phyloP scores from a whole-genome alignment of 441 rosid genomes.

The Manihot esculenta region DNA sequence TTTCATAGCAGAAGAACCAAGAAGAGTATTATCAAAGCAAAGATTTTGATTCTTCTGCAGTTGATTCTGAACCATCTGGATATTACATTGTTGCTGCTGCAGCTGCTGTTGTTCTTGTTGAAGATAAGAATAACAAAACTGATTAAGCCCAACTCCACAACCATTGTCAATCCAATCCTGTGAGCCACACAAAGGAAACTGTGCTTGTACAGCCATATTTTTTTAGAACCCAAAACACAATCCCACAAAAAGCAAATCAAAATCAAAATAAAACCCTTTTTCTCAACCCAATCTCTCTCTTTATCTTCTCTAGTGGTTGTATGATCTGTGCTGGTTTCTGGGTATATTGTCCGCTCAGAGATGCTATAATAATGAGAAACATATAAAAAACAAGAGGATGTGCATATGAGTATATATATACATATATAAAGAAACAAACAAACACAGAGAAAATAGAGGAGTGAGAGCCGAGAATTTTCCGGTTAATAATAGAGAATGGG shows the following conservation, averaged over 20 bases:
- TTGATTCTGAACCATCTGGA: conserved; percentile 27
- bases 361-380: neutral
- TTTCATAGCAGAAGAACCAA: conserved; percentile 14
- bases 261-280: neutral
- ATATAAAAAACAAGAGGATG: neutral
- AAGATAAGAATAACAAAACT: conserved; percentile 22
- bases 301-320: no score
- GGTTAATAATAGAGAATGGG: conserved; percentile 8
- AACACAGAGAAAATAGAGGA: neutral
- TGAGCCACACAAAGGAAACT: conserved; percentile 42
- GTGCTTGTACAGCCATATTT: conserved; percentile 73
- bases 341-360: neutral
- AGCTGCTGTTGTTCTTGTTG: conserved; percentile 33
- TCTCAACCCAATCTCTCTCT: no score
- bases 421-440: conserved; percentile 16
- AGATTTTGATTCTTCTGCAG: conserved; percentile 30
- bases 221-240: neutral
- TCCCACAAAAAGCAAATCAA: neutral
- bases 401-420: conserved; percentile 1
- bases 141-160: conserved; percentile 34
- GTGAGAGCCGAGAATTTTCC: neutral
- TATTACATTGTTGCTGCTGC: conserved; percentile 23
- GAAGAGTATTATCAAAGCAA: conserved; percentile 21
- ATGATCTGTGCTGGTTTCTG: no score
- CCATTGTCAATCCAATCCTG: conserved; percentile 50